Conservation (phyloP, 2,329 filamentous ascomycete genomes). For the Cryphonectria nitschkei region DNA sequence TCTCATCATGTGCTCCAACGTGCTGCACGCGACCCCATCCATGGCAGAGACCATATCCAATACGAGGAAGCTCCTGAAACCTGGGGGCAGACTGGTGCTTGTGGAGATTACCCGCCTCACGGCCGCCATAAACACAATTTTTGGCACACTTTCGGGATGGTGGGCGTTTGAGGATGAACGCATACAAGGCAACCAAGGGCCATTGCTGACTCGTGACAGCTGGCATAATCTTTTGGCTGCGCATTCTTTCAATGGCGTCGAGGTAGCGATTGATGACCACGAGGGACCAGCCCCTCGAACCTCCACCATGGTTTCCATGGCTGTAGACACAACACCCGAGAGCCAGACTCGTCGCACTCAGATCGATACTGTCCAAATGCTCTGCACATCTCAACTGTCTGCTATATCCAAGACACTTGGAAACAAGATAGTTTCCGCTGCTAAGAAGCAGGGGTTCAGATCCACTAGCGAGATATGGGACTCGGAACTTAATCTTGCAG, state of each 20-base stretch:
- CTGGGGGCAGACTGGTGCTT: slow-evolving; percentile 40
- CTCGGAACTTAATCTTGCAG: not conserved
- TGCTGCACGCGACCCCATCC: slow-evolving; percentile 36
- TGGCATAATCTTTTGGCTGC: slow-evolving; percentile 8
- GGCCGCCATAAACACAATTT: slow-evolving; percentile 8
- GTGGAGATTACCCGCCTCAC: slow-evolving; percentile 27
- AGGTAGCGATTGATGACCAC: slow-evolving; percentile 24
- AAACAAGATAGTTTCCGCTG: not conserved
- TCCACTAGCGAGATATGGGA: not conserved
- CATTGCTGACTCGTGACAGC: slow-evolving; percentile 8
- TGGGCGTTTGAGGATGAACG: slow-evolving; percentile 18
- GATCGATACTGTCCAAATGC: not conserved
- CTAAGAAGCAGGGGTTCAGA: not conserved
- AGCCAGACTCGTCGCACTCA: not conserved
- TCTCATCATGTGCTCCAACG: slow-evolving; percentile 39
- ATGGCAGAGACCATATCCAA: slow-evolving; percentile 34
- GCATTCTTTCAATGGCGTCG: slow-evolving; percentile 11
- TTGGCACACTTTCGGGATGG: slow-evolving; percentile 19
- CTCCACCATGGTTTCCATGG: slow-evolving; percentile 24
- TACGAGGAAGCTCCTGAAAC: slow-evolving; percentile 36
- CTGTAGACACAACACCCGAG: not conserved
- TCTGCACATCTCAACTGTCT: not conserved
- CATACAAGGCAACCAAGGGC: slow-evolving; percentile 15
- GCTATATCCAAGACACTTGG: not conserved
- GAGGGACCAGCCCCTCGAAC: slow-evolving; percentile 21